phyloP scores from a whole-genome alignment of 192 early-diverging fungal genomes.

The Backusella westeae region DNA sequence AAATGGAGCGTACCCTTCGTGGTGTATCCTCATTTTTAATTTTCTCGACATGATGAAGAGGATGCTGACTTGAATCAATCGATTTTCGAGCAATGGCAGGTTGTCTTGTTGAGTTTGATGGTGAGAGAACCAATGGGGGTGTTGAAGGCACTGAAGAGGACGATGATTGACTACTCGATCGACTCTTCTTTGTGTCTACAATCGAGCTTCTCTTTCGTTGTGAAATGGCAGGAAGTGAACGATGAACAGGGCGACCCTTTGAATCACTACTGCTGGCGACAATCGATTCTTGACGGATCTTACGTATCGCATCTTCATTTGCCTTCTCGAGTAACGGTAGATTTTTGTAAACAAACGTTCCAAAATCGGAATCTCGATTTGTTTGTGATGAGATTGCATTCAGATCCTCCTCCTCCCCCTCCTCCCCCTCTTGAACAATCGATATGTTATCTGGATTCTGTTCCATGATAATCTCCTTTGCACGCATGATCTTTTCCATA shows the following conservation, averaged over 20 bases:
- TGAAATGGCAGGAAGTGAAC: constrained; percentile 40
- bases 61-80: neutral
- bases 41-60: constrained; percentile 5
- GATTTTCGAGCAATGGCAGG: neutral
- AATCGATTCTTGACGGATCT: constrained; percentile 66
- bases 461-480: constrained; percentile 14
- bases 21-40: neutral
- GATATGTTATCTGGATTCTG: constrained; percentile 10
- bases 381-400: constrained; percentile 4
- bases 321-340: constrained; percentile 85
- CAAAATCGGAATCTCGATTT: constrained; percentile 62
- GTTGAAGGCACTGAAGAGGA: constrained; percentile 7
- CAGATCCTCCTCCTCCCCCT: neutral
- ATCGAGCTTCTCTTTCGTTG: constrained; percentile 24
- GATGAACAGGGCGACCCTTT: constrained; percentile 19
- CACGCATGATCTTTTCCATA: constrained; percentile 32
- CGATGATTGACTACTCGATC: constrained; percentile 9
- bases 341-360: constrained; percentile 92
- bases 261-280: constrained; percentile 28
- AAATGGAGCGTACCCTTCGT: constrained; percentile 9
- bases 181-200: constrained; percentile 10
- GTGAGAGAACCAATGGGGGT: neutral
- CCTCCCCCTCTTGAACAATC: neutral
- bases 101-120: neutral
- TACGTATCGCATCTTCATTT: constrained; percentile 82